Evolutionary conservation across 306 rosid species (phyloP).

Genomic region (Fragaria vesca): DNA sequence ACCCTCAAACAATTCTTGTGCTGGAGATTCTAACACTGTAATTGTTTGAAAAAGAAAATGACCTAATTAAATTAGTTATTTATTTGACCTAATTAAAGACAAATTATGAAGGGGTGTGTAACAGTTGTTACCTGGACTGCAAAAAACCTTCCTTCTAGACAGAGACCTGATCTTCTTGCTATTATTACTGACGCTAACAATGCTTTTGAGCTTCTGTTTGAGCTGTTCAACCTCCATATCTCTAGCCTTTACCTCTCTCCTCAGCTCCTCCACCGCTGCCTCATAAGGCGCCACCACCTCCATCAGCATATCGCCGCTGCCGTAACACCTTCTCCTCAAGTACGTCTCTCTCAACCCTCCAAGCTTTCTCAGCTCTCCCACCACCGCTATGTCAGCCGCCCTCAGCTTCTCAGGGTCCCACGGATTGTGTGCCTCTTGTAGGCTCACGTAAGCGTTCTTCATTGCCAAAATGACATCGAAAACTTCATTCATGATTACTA

Average conservation of each 20-base stretch:
- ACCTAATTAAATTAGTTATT: too few species aligned
- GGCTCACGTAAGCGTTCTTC: constrained; percentile 73
- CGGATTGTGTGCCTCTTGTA: constrained; percentile 87
- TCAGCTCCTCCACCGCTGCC: constrained; percentile 86
- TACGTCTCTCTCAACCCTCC: constrained; percentile 61
- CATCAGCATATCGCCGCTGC: constrained; percentile 44
- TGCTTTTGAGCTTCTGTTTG: constrained; percentile 73
- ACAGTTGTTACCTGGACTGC: constrained; percentile 43
- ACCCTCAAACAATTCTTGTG: constrained; percentile 62
- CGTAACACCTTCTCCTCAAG: constrained; percentile 41
- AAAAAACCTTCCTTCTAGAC: constrained; percentile 53
- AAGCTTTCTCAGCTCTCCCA: constrained; percentile 71
- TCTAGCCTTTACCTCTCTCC: constrained; percentile 71
- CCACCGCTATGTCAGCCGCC: constrained; percentile 74
- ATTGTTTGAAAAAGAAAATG: background rate
- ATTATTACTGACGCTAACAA: constrained; percentile 25
- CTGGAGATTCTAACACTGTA: constrained; percentile 53
- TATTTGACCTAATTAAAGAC: too few species aligned
- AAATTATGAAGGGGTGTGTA: too few species aligned
- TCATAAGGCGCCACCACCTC: constrained; percentile 93
- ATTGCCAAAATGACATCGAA: constrained; percentile 68
- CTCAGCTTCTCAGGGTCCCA: constrained; percentile 88
- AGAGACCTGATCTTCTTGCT: constrained; percentile 58
- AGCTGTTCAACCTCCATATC: constrained; percentile 73
- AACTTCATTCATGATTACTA: constrained; percentile 54